Base-by-base conservation (phyloP, 371 early-diverging fungal genomes). In the Zancudomyces culisetae region DNA sequence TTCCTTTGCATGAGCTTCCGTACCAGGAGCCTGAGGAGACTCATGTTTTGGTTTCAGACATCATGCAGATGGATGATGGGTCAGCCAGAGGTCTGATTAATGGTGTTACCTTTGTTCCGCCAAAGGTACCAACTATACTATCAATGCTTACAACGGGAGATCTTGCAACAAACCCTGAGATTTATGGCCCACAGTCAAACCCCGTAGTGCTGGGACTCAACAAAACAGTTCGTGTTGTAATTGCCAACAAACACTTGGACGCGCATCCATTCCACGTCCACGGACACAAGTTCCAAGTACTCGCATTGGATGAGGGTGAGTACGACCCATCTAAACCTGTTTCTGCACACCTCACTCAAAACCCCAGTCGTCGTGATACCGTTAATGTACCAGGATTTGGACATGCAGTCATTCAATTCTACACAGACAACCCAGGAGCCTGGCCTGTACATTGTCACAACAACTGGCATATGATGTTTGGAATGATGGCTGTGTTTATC, bases 361-460 rank as follows among this genome's bases (percentile, higher is more conserved):
- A 80, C 42, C 85, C 83, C 6, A 29, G 72, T 20, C 72, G 72
- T 35, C 77, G 86, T 49, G 85, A 84, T 57, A 75, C 76, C 8
- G 63, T 83, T 29, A 59, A 71, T 30, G 70, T 83, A 3, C 74
- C 74, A 19, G 65, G 59, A 3, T 64, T 66, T 45, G 69, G 77
- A 40, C 77, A 67, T 52, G 74, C 68, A 19, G 70, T 81, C 27
- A 60, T 83, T 42, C 75, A 82, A 27, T 81, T 81, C 70, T 52
- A 58, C 30, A 77, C 83, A 19, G 75, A 78, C 56, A 88, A 87
- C 58, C 84, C 83, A 0, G 88, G 87, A 8, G 73, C 74, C 8
- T 83, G 83, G 86, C 55, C 75, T 49, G 68, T 82, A 62, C 85
- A 87, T 64, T 87, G 87, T 61, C 88, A 87, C 57, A 79, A 84